phyloP scores from a whole-genome alignment of 768 basidiomycete species.

The Hericium erinaceus region DNA sequence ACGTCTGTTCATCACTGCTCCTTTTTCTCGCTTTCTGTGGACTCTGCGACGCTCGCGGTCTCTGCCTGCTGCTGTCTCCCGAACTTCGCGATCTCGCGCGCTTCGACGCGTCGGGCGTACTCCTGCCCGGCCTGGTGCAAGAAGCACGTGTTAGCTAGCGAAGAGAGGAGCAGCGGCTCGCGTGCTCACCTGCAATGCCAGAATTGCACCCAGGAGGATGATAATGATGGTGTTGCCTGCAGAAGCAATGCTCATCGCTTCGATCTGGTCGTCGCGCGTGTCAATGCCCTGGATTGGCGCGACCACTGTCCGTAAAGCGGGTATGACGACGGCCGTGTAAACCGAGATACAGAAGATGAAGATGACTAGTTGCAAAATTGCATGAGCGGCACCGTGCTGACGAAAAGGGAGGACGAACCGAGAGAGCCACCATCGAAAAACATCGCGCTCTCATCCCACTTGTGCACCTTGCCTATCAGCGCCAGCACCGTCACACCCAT shows the following conservation, averaged over 20 bases:
- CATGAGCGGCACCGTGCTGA: background rate
- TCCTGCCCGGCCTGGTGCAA: conserved; percentile 71
- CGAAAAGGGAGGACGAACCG: conserved; percentile 40
- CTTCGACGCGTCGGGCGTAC: conserved; percentile 26
- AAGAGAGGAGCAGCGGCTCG: background rate
- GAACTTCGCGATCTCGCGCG: conserved; percentile 10
- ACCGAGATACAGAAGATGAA: conserved; percentile 71
- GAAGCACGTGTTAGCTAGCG: background rate
- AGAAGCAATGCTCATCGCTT: conserved; percentile 72
- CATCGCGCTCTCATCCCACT: conserved; percentile 88
- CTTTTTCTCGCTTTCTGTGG: conserved; percentile 7
- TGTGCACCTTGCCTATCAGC: conserved; percentile 69
- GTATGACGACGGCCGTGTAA: conserved; percentile 78
- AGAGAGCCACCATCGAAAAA: conserved; percentile 90
- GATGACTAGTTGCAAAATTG: conserved; percentile 35
- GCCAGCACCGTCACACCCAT: conserved; percentile 70
- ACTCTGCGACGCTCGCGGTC: conserved; percentile 1
- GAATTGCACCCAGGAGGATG: conserved; percentile 51
- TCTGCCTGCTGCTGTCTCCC: conserved; percentile 8
- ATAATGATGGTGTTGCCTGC: conserved; percentile 86
- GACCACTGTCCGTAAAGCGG: conserved; percentile 67
- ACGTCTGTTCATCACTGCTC: background rate
- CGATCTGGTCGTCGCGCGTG: conserved; percentile 54
- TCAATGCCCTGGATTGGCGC: conserved; percentile 44
- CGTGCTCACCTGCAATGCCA: conserved; percentile 60